phyloP scores from a whole-genome alignment of 768 basidiomycete species.

The Suillus subluteus region DNA sequence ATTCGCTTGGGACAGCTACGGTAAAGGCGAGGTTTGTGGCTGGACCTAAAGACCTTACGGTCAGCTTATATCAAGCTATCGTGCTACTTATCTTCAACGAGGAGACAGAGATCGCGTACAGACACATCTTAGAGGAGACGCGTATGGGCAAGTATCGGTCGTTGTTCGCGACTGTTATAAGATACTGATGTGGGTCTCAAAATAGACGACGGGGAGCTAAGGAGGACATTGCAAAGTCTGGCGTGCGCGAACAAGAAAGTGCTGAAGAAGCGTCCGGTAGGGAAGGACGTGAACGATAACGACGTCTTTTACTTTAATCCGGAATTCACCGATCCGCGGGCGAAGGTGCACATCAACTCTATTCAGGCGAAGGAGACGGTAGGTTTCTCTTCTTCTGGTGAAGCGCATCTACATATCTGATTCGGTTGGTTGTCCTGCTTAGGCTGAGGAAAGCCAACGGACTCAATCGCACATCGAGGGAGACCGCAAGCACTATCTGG shows the following conservation, averaged over 20 bases:
- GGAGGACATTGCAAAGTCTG: slow-evolving; percentile 88
- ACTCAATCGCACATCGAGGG: slow-evolving; percentile 86
- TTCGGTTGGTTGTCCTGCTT: neutral
- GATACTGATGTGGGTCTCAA: neutral
- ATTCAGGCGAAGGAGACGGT: slow-evolving; percentile 95
- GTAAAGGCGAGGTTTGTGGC: slow-evolving; percentile 69
- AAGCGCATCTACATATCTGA: neutral
- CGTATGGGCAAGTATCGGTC: slow-evolving; percentile 62
- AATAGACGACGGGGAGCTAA: slow-evolving; percentile 71
- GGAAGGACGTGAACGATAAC: slow-evolving; percentile 78
- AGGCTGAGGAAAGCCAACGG: slow-evolving; percentile 85
- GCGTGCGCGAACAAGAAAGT: slow-evolving; percentile 92
- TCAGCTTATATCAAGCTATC: slow-evolving; percentile 90
- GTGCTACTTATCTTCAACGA: slow-evolving; percentile 88
- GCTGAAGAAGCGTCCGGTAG: slow-evolving; percentile 75
- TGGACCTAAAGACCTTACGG: slow-evolving; percentile 82
- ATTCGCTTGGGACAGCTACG: slow-evolving; percentile 82
- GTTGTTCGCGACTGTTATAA: neutral
- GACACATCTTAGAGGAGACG: slow-evolving; percentile 68
- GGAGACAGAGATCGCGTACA: slow-evolving; percentile 57
- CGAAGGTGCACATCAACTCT: slow-evolving; percentile 90
- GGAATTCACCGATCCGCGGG: slow-evolving; percentile 76
- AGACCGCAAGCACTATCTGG: slow-evolving; percentile 83
- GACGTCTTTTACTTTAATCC: slow-evolving; percentile 86
- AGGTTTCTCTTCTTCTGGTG: slow-evolving; percentile 30